Conservation (phyloP, 1,139 yeast species). For the Blastobotrys persicus region DNA sequence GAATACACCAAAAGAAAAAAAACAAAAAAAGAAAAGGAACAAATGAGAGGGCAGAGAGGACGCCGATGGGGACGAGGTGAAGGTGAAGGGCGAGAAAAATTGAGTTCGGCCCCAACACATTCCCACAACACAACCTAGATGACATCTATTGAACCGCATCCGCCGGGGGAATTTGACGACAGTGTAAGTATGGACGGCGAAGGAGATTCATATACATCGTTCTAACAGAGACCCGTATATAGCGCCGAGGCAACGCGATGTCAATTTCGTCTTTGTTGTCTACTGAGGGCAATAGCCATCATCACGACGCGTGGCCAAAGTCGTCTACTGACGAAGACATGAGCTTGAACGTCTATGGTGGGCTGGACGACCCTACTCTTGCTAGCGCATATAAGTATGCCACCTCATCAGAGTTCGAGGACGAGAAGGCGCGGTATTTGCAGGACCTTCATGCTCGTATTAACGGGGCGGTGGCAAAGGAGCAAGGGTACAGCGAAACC, state of each 20-base stretch:
- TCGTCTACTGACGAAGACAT: conserved; percentile 16
- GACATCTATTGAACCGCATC: conserved; percentile 9
- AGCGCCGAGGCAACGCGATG: conserved; percentile 30
- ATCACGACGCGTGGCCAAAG: conserved; percentile 7
- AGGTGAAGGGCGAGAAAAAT: not conserved
- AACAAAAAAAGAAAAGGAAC: conserved; percentile 1
- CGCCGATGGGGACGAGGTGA: not conserved
- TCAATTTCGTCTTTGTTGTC: conserved; percentile 30
- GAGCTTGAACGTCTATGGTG: conserved; percentile 16
- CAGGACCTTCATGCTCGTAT: conserved; percentile 21
- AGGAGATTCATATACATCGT: not conserved
- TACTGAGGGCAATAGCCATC: conserved; percentile 13
- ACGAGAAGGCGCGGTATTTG: conserved; percentile 28
- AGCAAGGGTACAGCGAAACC: conserved; percentile 18
- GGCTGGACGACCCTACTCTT: conserved; percentile 15
- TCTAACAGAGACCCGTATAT: not conserved
- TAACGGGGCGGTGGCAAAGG: conserved; percentile 16
- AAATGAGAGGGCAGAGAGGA: not conserved
- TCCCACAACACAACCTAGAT: conserved; percentile 7
- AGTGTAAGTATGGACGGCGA: not conserved
- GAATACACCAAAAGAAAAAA: not conserved
- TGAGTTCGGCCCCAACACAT: conserved; percentile 2
- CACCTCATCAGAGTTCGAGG: conserved; percentile 19
- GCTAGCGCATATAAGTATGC: conserved; percentile 22
- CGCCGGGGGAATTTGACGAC: conserved; percentile 6